Percentiles rank a stretch among this genome's conserved stretches.
phyloP scores from a whole-genome alignment of 345 rosid species.

The Hibiscus tridactylites region DNA sequence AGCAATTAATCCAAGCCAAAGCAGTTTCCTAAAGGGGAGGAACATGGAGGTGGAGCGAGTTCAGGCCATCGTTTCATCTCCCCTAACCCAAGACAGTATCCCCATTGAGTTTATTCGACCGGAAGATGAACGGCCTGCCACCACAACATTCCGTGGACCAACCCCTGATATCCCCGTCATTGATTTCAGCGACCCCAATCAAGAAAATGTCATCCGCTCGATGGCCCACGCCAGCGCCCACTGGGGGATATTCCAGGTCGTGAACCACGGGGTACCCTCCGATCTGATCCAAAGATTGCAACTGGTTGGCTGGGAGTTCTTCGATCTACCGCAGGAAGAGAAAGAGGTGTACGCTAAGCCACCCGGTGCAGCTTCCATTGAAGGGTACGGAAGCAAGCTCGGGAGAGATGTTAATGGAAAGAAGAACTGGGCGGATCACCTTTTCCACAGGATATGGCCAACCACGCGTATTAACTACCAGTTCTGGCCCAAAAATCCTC shows the following conservation, averaged over 20 bases:
- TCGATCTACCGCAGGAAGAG: conserved; percentile 56
- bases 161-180: conserved; percentile 38
- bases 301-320: conserved; percentile 50
- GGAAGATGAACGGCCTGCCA: conserved; percentile 58
- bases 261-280: conserved; percentile 48
- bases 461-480: conserved; percentile 40
- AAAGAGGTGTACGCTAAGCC: conserved; percentile 50
- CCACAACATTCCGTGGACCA: conserved; percentile 49
- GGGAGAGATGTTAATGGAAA: conserved; percentile 47
- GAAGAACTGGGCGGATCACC: conserved; percentile 75
- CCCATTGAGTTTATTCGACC: conserved; percentile 63
- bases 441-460: conserved; percentile 81
- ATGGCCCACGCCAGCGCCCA: conserved; percentile 29
- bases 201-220: conserved; percentile 17
- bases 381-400: conserved; percentile 66
- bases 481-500: conserved; percentile 73
- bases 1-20: background rate
- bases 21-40: background rate
- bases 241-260: conserved; percentile 66
- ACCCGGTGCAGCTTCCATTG: conserved; percentile 27
- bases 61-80: conserved; percentile 34
- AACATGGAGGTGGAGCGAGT: conserved; percentile 43
- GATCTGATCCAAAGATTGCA: conserved; percentile 41
- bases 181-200: conserved; percentile 30
- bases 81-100: conserved; percentile 25